Evolutionary conservation across 2,329 filamentous ascomycete species (phyloP).

Genomic region (Fusarium odoratissimum): DNA sequence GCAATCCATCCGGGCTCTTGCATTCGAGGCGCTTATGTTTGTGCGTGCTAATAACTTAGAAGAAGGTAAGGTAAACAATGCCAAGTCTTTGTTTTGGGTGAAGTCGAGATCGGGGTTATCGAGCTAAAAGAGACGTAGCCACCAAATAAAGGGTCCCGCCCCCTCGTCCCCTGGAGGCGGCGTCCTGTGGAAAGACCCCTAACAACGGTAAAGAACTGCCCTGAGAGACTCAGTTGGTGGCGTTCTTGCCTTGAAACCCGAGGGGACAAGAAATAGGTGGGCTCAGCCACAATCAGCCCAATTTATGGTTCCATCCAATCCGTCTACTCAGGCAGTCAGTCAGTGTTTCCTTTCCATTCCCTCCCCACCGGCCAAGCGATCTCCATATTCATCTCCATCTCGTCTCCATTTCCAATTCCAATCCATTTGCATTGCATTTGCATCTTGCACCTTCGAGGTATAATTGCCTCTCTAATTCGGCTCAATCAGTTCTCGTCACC

Average conservation of each 20-base stretch:
- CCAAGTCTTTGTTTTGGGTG: not conserved
- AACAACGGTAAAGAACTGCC: conserved; percentile 17
- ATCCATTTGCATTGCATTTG: conserved; percentile 3
- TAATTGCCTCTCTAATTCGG: conserved; percentile 1
- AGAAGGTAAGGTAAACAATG: not conserved
- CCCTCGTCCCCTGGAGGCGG: not conserved
- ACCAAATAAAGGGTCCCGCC: conserved; percentile 9
- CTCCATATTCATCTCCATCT: conserved; percentile 25
- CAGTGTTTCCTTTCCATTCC: conserved; percentile 23
- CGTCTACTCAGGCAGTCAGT: not conserved
- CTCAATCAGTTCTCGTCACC: not conserved
- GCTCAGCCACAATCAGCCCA: conserved; percentile 41
- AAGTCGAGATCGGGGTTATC: not conserved
- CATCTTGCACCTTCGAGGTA: not conserved
- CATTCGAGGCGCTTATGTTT: not conserved
- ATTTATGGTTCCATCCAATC: conserved; percentile 24
- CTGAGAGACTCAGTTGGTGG: conserved; percentile 13
- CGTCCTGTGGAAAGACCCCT: conserved; percentile 15
- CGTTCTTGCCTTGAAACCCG: conserved; percentile 18
- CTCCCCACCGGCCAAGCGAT: conserved; percentile 32
- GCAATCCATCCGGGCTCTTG: not conserved
- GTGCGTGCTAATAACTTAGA: not conserved
- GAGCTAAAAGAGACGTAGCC: conserved; percentile 1
- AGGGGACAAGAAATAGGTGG: conserved; percentile 1
- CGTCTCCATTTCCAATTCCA: conserved; percentile 10